Evolutionary conservation across 495 filamentous ascomycete genomes (phyloP), one percentile per base, ranked within the genome.

Genomic region (Aspergillus incahuasiensis): DNA sequence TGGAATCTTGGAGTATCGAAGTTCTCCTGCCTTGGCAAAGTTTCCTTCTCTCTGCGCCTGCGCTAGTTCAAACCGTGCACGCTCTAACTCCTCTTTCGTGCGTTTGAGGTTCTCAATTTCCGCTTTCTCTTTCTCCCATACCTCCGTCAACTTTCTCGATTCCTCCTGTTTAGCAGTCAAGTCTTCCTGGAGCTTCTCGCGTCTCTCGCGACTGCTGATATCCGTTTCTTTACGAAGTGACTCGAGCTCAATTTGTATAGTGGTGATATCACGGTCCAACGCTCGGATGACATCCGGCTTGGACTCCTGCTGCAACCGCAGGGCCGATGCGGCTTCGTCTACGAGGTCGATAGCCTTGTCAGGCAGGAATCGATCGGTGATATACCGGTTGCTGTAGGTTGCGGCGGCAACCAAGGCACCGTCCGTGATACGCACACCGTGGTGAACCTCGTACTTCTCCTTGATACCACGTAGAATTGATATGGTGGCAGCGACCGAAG

Each of bases 331-430:
- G 13, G 94, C 94, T 72, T 97, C 94, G 65, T 98, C 94, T 59
- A 98, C 90, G 48, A 98, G 68, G 68, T 98, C 94, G 57, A 98
- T 98, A 6, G 94, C 94, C 65, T 97, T 97, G 69, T 97, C 92
- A 1, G 94, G 92, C 1, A 97, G 77, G 68, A 95, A 97, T 34
- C 94, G 88, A 66, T 97, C 92, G 41, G 90, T 96, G 58, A 98
- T 94, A 64, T 98, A 98, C 28, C 94, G 88, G 63, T 97, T 97
- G 50, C 88, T 91, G 68, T 92, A 88, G 0, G 88, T 88, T 8
- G 94, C 92, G 16, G 94, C 94, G 5, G 94, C 88, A 6, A 98
- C 92, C 16, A 97, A 77, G 12, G 94, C 92, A 19, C 84, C 88
- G 65, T 97, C 94, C 0, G 91, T 95, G 56, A 98, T 97, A 54